Percentiles rank a stretch among this genome's conserved stretches.
phyloP scores from a whole-genome alignment of 1,139 yeast genomes.

The Geotrichum bryndzae region DNA sequence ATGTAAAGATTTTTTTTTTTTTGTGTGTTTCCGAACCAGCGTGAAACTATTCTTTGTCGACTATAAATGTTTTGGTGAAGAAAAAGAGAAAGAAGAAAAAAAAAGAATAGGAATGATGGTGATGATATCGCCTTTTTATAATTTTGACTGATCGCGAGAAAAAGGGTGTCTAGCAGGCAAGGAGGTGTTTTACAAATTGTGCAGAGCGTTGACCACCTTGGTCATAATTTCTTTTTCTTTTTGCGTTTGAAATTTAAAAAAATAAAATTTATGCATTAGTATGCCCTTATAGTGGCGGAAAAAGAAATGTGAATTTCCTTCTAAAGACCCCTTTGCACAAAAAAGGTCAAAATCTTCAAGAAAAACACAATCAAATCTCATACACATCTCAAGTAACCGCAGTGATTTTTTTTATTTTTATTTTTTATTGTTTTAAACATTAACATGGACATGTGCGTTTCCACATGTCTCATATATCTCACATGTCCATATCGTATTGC shows the following conservation, averaged over 20 bases:
- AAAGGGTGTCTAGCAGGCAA: background rate
- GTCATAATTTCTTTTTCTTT: background rate
- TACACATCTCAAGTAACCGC: too few relatives aligned
- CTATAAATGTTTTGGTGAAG: background rate
- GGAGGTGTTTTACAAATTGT: background rate
- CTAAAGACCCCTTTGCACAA: too few relatives aligned
- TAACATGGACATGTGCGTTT: background rate
- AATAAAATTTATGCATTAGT: too few relatives aligned
- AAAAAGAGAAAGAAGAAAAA: background rate
- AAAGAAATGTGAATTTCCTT: background rate
- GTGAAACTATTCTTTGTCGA: background rate
- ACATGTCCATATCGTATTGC: background rate
- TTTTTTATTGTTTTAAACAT: too few relatives aligned
- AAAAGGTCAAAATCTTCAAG: too few relatives aligned
- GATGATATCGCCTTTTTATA: background rate
- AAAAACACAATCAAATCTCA: too few relatives aligned
- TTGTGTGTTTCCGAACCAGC: constrained; percentile 5
- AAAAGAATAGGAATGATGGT: background rate
- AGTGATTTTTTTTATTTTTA: too few relatives aligned
- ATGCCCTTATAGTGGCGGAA: background rate
- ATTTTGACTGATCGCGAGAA: background rate
- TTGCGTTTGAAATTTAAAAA: background rate
- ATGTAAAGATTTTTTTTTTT: background rate
- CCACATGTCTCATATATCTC: background rate
- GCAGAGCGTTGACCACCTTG: background rate